Percentiles rank a stretch among this genome's conserved stretches.
phyloP scores from a whole-genome alignment of 2,329 filamentous ascomycete genomes.

The Aureobasidium sp. region DNA sequence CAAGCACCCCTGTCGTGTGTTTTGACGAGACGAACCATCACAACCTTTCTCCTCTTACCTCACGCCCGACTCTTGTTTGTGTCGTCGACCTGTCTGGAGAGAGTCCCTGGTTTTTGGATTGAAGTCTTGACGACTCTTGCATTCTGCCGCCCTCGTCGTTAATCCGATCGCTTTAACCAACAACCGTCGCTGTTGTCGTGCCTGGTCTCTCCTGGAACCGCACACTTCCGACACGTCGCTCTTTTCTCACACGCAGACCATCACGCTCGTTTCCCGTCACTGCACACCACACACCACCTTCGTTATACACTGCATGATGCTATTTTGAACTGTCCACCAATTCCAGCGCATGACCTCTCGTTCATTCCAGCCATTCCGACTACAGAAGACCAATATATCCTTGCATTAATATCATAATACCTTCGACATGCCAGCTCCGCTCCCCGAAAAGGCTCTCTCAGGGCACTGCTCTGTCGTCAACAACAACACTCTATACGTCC shows the following conservation, averaged over 20 bases:
- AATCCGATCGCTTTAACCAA: background rate
- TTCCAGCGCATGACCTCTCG: background rate
- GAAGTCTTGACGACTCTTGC: constrained; percentile 9
- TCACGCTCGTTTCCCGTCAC: constrained; percentile 2
- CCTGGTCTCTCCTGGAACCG: background rate
- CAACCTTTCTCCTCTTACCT: background rate
- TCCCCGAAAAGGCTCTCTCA: constrained; percentile 62
- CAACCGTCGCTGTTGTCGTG: constrained; percentile 2
- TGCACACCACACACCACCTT: constrained; percentile 1
- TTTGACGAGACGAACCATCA: constrained; percentile 11
- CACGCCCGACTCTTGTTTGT: constrained; percentile 5
- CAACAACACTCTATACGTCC: constrained; percentile 78
- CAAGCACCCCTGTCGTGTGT: constrained; percentile 9
- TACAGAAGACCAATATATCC: background rate
- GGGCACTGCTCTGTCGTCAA: constrained; percentile 76
- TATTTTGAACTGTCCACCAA: background rate
- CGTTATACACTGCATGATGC: constrained; percentile 5
- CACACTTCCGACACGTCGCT: constrained; percentile 7
- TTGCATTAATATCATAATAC: constrained; percentile 15
- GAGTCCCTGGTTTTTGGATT: background rate
- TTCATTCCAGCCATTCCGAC: constrained; percentile 1
- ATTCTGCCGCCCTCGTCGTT: background rate
- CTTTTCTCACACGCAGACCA: background rate
- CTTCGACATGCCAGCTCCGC: constrained; percentile 59
- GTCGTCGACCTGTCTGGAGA: background rate